phyloP scores from a whole-genome alignment of 2,329 filamentous ascomycete genomes.

The Hypoxylon sp. region DNA sequence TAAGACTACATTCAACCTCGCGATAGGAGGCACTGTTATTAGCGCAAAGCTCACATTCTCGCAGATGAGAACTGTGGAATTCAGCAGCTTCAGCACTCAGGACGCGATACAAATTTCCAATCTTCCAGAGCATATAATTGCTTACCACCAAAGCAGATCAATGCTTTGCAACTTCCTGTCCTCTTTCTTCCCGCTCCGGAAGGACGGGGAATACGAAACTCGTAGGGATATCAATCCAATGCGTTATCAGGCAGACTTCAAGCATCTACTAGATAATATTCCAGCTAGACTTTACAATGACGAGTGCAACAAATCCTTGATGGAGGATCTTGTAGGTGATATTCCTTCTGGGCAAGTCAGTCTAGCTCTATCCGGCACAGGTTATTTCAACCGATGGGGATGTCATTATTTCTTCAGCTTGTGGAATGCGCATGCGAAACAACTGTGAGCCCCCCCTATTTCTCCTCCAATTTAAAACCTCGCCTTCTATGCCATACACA shows the following conservation, averaged over 20 bases:
- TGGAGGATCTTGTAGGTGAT: slow-evolving; percentile 64
- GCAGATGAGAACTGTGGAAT: slow-evolving; percentile 40
- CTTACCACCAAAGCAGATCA: slow-evolving; percentile 69
- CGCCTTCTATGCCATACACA: not conserved
- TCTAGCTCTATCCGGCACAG: slow-evolving; percentile 60
- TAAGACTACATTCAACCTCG: slow-evolving; percentile 6
- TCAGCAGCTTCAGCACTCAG: slow-evolving; percentile 19
- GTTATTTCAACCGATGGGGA: slow-evolving; percentile 68
- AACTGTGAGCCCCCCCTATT: slow-evolving; percentile 56
- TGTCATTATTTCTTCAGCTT: slow-evolving; percentile 71
- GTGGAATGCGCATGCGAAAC: slow-evolving; percentile 68
- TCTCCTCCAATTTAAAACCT: not conserved
- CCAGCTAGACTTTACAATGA: slow-evolving; percentile 58
- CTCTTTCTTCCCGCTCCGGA: slow-evolving; percentile 59
- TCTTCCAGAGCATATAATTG: slow-evolving; percentile 56
- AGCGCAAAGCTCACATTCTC: slow-evolving; percentile 57
- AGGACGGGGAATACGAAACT: slow-evolving; percentile 57
- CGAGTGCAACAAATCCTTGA: slow-evolving; percentile 61
- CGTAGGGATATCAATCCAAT: slow-evolving; percentile 26
- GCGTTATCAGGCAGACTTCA: slow-evolving; percentile 47
- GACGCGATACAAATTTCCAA: slow-evolving; percentile 43
- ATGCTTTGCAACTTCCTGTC: slow-evolving; percentile 66
- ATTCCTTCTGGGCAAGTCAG: slow-evolving; percentile 65
- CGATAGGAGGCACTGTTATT: slow-evolving; percentile 50
- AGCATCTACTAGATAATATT: slow-evolving; percentile 51